Base-by-base conservation (phyloP, 2,329 filamentous ascomycete species). In the Hymenoscyphus fraxineus region DNA sequence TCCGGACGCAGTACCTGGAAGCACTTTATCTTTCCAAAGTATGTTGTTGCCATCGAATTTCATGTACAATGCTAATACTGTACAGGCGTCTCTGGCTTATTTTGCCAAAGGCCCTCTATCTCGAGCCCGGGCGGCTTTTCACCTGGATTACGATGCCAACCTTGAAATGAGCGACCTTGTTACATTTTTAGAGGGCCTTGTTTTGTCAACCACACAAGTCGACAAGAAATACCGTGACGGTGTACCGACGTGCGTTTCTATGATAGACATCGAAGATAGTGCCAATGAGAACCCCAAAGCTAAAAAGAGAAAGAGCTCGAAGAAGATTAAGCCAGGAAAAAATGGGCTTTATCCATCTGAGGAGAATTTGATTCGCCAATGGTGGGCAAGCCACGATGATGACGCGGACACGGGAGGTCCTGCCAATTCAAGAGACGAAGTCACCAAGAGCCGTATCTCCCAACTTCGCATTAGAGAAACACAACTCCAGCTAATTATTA, bases 51-150 rank as follows among this genome's bases (percentile, higher is more conserved):
- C 54, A 35, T 13, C 31, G 3, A 10, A 59, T n/a, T 66, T 6
- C 65, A 76, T 16, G 68, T 74, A 2, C 72, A 74, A 31, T 73
- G 77, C 58, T 54, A 78, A 77, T 64, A 38, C 70, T 79, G 12
- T 78, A 75, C 9, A 91, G 83, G 91, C 89, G 40, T 92, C 91
- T 3, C 78, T 94, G 64, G 91, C 91, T 64, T 95, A 93, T 76
- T 93, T 94, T 76, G 88, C 88, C 22, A 95, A 95, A 78, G 91
- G 91, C 0, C 90, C 91, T 1, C 79, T 95, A 22, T 91, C 91
- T 56, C 84, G 90, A 70, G 88, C 90, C 57, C 85, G 91, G 65
- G 89, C 88, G 58, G 84, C 87, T 15, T 92, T 92, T 67, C 85
- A 88, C 64, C 77, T 86, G 15, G 83, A 87, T 66, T 83, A 84